Base-by-base conservation (phyloP, 2,329 filamentous ascomycete genomes). In the Penicillium sp. region DNA sequence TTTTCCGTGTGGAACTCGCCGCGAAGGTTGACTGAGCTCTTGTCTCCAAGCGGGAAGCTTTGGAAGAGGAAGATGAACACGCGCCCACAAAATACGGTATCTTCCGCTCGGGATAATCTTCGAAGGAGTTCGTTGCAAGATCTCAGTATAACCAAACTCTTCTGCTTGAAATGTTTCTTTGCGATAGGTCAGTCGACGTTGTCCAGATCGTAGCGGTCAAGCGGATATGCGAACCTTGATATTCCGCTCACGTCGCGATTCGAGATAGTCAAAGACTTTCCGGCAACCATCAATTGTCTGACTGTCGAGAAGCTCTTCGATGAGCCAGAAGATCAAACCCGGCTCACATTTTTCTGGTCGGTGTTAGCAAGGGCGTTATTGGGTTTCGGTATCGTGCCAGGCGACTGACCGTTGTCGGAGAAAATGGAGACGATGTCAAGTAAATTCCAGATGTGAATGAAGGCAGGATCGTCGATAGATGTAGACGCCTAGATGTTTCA, bases 1-100 rank as follows among this genome's bases (percentile, higher is more conserved):
- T 98, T 99, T 58, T 97, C 93, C 17, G 86, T 81, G 59, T 99
- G 93, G 54, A 93, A 99, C 69, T 97, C 91, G 53, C 93, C 93
- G 36, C 93, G 81, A 26, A 97, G 75, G 59, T 99, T 99, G 34
- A 98, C 93, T 0, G 93, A 96, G 63, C 93, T 97, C 63, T 91
- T 93, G 67, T 98, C 94, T 20, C 91, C 91, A 0, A 98, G 75
- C 1, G 93, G 93, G 58, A 98, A 97, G 64, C 89, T 94, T 64
- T 98, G 93, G 66, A 97, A 98, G 61, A 98, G 80, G 66, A 96
- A 99, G 50, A 98, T 96, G 66, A 97, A 97, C 17, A 99, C 93
- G 26, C 93, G 80, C 11, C 93, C 93, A 59, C 93, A 98, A 62
- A 99, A 98, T 1, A 94, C 89, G 0, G 93, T 94, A 65, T 98